Evolutionary conservation across 169 alveolate species (phyloP), one percentile per base, ranked within the genome.

Genomic region (Plasmodium blacklocki): DNA sequence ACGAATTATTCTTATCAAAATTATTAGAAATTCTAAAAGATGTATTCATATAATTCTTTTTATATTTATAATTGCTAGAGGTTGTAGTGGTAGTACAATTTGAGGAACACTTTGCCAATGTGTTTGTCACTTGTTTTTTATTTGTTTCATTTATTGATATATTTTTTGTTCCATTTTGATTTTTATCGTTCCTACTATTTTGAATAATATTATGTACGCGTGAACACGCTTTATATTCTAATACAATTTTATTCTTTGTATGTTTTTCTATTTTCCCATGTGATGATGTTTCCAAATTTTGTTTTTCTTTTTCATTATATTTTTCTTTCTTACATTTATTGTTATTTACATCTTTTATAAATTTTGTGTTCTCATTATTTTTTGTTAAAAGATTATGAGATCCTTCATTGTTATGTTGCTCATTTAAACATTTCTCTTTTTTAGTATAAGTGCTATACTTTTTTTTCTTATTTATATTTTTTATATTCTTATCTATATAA

Each of bases 21-120:
- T 49, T 26, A 26, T 45, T 54, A 18, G 8, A 58, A 29, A 11
- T 21, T 19, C 12, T 19, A 39, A 64, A 7, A 59, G 19, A 60
- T 45, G 50, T 59, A 29, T 50, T 60, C 47, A 47, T 74, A 50
- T 60, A 59, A 19, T 60, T 19, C n/a, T 60, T 60, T 54, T 60
- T 74, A 60, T 74, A 32, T 18, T 60, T 74, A 19, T 60, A 74
- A 64, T 74, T 60, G 26, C 50, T 32, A 43, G 39, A 60, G n/a
- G 88, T 60, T n/a, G 63, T 59, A 26, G 73, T 50, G 12, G 74
- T 74, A 19, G 64, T 50, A 59, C 49, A 45, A 14, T 67, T 60
- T 32, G 88, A 64, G 5, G 56, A 60, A 15, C 63, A 60, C 58
- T 62, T 26, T 45, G 64, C 49, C 29, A 23, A 19, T 2, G 14